phyloP scores from a whole-genome alignment of 495 filamentous ascomycete genomes.

The Annulohypoxylon bovei region DNA sequence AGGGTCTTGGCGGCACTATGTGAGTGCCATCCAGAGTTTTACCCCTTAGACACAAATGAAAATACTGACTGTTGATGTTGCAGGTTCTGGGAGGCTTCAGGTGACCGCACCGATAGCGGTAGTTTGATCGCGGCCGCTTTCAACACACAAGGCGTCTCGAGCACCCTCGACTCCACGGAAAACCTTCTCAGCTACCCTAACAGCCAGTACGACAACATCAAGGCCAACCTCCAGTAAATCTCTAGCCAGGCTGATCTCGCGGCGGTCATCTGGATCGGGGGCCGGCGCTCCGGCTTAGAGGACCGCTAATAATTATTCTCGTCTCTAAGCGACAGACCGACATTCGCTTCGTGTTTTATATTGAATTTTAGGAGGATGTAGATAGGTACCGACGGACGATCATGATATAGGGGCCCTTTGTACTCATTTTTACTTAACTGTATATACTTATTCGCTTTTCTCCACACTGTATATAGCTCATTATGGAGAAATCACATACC shows the following conservation, averaged over 20 bases:
- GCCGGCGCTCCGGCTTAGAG: constrained; percentile 35
- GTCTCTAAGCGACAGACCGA: neutral
- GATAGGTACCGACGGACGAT: constrained; percentile 23
- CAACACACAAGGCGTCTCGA: constrained; percentile 44
- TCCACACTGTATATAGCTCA: constrained; percentile 22
- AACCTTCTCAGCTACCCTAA: constrained; percentile 56
- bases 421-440: constrained; percentile 16
- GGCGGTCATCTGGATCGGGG: constrained; percentile 35
- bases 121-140: constrained; percentile 70
- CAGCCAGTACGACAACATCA: constrained; percentile 56
- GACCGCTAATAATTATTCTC: constrained; percentile 1
- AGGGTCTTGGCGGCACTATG: constrained; percentile 81
- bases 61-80: neutral
- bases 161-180: constrained; percentile 44
- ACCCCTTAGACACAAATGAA: no score
- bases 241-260: neutral
- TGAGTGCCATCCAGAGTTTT: neutral
- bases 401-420: neutral
- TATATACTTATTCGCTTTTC: constrained; percentile 15
- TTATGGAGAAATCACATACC: neutral
- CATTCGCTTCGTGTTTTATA: constrained; percentile 23
- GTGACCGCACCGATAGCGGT: constrained; percentile 68
- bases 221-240: constrained; percentile 40
- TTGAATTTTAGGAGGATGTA: constrained; percentile 18
- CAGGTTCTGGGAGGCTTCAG: constrained; percentile 84